Evolutionary conservation across 306 rosid species (phyloP).

Genomic region (Quercus wislizeni): DNA sequence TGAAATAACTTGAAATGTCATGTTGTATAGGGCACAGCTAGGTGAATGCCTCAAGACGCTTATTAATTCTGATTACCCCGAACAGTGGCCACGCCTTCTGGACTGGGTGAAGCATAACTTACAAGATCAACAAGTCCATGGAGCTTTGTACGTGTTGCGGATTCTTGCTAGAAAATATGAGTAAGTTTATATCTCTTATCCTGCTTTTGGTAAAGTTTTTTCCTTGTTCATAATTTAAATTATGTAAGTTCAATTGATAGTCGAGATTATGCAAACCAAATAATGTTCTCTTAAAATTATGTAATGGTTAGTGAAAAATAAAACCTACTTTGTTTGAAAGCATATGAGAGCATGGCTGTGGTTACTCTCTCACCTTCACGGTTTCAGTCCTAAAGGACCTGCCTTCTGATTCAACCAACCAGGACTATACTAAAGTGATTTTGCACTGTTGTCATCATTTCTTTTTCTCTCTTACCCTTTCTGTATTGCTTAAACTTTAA

Average conservation of each 20-base stretch:
- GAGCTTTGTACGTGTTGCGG: conserved; percentile 87
- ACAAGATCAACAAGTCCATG: conserved; percentile 86
- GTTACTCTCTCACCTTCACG: not conserved
- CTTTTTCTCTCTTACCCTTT: not conserved
- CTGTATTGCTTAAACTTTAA: not conserved
- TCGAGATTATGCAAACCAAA: not conserved
- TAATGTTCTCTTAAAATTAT: not conserved
- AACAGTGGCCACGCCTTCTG: conserved; percentile 93
- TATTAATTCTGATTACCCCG: conserved; percentile 88
- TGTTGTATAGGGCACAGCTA: conserved; percentile 70
- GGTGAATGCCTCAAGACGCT: conserved; percentile 97
- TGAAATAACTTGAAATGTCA: not conserved
- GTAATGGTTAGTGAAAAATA: not conserved
- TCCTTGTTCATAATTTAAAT: not conserved
- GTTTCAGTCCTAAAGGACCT: not conserved
- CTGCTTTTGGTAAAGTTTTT: not conserved
- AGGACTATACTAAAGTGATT: not conserved
- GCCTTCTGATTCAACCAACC: not conserved
- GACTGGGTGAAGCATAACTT: conserved; percentile 94
- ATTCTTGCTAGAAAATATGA: conserved; percentile 97
- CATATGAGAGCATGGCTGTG: not conserved
- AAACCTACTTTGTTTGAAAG: not conserved
- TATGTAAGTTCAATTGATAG: not conserved
- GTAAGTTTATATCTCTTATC: conserved; percentile 46
- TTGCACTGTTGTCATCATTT: not conserved